Base-by-base conservation (phyloP, 1,284 basidiomycete species). In the Fistulina hepatica region DNA sequence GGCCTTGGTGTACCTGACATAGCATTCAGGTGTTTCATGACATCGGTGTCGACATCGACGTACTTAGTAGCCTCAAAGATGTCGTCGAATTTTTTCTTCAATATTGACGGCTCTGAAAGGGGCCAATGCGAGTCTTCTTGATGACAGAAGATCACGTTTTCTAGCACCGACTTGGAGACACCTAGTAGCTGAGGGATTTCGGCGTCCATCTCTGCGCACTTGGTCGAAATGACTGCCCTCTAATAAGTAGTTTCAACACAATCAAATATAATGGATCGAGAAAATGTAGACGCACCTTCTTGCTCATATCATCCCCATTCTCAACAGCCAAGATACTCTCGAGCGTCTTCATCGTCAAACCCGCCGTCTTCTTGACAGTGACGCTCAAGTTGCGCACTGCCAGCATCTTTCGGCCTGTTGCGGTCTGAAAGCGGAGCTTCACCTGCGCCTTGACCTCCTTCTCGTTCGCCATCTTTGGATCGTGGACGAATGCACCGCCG, bases 71-170 rank as follows among this genome's bases (percentile, higher is more conserved):
- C 95, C 57, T 99, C 95, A 50, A 99, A 98, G 47, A 99, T 98
- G 53, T 98, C 95, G 52, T 98, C 95, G 47, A 95, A 97, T 57
- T 95, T 95, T 70, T 97, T 97, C 69, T 99, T 98, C 27, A 99
- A 62, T 1, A 78, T 73, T 1, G 88, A 68, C 0, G 94, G 86
- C 52, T 98, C 95, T 0, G 92, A 73, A 10, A 99, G 69, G 0
- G 95, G 95, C 95, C 95, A 99, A 52, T 92, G 97, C 1, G 90
- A 93, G 42, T 99, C 95, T 54, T 99, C 95, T 62, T 99, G 95
- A 59, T 99, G 95, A 59, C 95, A 99, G 54, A 99, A 98, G 44
- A 99, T 97, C 52, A 98, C 94, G 54, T 97, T 97, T 53, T 98
- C 94, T 15, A 98, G 76, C 34, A 99, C 94, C 6, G 93, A 82